Evolutionary conservation across 176 grass and related monocot species (phyloP), one percentile per base, ranked within the genome.

Genomic region (Puccinellia tenuiflora): DNA sequence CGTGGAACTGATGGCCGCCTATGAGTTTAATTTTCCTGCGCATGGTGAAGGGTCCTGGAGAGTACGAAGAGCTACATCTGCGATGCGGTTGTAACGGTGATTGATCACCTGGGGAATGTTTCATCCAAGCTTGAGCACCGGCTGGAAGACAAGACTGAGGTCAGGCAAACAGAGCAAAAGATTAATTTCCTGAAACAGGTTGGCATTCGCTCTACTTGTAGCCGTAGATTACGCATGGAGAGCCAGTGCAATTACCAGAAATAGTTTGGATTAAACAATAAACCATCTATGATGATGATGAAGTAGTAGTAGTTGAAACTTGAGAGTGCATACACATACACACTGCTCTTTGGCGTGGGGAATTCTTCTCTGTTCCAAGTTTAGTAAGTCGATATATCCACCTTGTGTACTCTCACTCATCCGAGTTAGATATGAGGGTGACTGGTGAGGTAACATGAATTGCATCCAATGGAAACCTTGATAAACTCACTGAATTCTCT

Each of bases 61-160:
- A 84, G 90, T 18, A 98, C 96, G 12, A 95, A 95, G 80, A 86
- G 76, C 34, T 98, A 95, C 87, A 88, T 98, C 73, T 90, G 90
- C 33, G 87, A 95, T 35, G 92, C 96, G 24, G 75, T 92, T 9
- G 89, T 98, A 3, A 83, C 92, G 22, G 91, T 98, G 31, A 89
- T 98, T 29, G 96, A 98, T 80, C 92, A 95, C 78, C 48, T 95
- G 87, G 96, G 96, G 45, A 93, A 73, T 16, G 90, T 98, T 25
- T 98, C 96, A 15, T 98, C 90, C 62, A 98, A 98, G 83, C 75
- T 98, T 2, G 90, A 95, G 73, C 66, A 90, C 17, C 88, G 89
- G 83, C 47, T 95, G 40, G 43, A 82, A 15, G 89, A 86, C 59
- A 88, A 66, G 48, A 46, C 83, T n/a, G 85, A 91, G 76, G 46